These are phyloP conservation scores for Heimioporus sp. DNA, from an alignment of 768 basidiomycete genomes.

Conservation along the genomic window DNA sequence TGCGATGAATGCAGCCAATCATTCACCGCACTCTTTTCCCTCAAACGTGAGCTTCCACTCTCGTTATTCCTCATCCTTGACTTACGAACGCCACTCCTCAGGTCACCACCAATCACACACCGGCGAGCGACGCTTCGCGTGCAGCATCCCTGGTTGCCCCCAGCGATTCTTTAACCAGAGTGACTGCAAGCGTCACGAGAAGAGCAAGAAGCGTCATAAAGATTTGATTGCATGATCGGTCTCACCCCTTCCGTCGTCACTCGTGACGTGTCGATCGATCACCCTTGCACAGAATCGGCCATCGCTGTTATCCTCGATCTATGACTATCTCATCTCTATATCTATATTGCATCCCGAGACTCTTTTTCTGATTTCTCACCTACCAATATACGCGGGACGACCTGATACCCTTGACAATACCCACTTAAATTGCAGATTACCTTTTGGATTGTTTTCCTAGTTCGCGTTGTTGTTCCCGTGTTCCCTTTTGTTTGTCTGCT, in stretches of 20 bases:
- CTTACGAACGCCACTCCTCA: slow-evolving; percentile 12
- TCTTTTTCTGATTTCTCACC: not conserved
- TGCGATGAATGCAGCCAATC: slow-evolving; percentile 23
- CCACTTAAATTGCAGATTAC: slow-evolving; percentile 3
- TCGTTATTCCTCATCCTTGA: too few species aligned
- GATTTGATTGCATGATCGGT: slow-evolving; percentile 13
- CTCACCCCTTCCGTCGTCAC: slow-evolving; percentile 1
- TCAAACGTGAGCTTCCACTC: slow-evolving; percentile 25
- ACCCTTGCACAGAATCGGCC: not conserved
- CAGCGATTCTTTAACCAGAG: slow-evolving; percentile 33
- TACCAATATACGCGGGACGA: slow-evolving; percentile 11
- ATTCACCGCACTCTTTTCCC: slow-evolving; percentile 31
- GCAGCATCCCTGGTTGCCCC: slow-evolving; percentile 23
- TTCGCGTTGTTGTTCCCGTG: not conserved
- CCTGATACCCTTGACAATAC: slow-evolving; percentile 23
- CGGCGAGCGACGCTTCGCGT: slow-evolving; percentile 25
- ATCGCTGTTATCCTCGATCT: not conserved
- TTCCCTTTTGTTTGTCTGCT: not conserved
- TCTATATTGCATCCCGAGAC: slow-evolving; percentile 6
- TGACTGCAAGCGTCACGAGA: slow-evolving; percentile 34
- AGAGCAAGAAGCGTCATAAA: slow-evolving; percentile 32
- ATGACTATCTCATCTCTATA: slow-evolving; percentile 7
- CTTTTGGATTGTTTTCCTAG: slow-evolving; percentile 10
- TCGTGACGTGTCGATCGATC: slow-evolving; percentile 23
- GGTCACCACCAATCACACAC: slow-evolving; percentile 30